Base-by-base conservation (phyloP, 2,329 filamentous ascomycete genomes). In the Fusarium aywerte region DNA sequence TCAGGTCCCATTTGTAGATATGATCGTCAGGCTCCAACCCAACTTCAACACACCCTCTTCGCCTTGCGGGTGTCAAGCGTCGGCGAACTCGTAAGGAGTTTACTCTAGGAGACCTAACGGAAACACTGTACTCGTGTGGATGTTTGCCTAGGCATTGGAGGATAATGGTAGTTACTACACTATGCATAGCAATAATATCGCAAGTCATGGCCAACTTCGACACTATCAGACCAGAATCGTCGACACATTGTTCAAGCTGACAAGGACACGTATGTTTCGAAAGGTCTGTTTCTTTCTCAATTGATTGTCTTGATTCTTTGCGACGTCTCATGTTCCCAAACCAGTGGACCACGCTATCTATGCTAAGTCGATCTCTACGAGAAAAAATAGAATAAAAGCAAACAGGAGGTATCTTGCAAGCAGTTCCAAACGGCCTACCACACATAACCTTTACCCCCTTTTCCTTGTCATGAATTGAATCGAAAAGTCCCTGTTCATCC, bases 371-470 rank as follows among this genome's bases (percentile, higher is more conserved):
- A 48, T 58, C 29, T 67, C 33, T 52, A 40, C 18, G 13, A 62
- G 40, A 44, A 27, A 48, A 25, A 48, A 21, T 36, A 40, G 36
- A 51, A 59, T 21, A 55, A 59, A 58, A 53, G 55, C 55, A 68
- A 58, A 50, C 21, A 50, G 39, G 61, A 69, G 65, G 61, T 69
- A 59, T 69, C 65, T 69, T 62, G 65, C 25, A 67, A 62, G 55
- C 44, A 55, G 57, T 49, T 49, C 44, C 56, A 50, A 62, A 66
- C 42, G 58, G 52, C 61, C 44, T 38, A 40, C 60, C 45, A 66
- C 45, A 66, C 51, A 53, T 35, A 54, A 42, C 47, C 62, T 42
- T 56, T 65, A 27, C 25, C 38, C 39, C 40, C 52, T 23, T 35
- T 53, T 47, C 51, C 21, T 49, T 40, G 51, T 38, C 38, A 33